Base-by-base conservation (phyloP, 2,329 filamentous ascomycete genomes). In the Aspergillus ochraceus region DNA sequence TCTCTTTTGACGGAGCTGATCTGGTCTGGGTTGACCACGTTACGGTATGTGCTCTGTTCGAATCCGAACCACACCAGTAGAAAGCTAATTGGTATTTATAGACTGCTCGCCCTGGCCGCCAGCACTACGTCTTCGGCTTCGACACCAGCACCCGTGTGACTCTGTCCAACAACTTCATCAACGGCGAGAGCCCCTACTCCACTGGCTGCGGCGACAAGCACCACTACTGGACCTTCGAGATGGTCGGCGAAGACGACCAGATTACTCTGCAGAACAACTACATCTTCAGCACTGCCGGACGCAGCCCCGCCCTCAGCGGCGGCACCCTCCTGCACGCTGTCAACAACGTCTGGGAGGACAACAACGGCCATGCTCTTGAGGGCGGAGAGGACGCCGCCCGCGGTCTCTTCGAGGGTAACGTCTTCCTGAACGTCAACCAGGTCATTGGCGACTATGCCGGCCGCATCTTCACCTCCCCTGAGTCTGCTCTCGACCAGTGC, bases 241-340 rank as follows among this genome's bases (percentile, higher is more conserved):
- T 64, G 2, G 59, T 79, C 51, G 84, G 84, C 24, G 77, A 78
- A 54, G 78, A 75, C 68, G 84, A 87, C 70, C 66, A 80, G 60
- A 77, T 86, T 64, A 87, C 84, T 58, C 73, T 86, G 71, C 82
- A 83, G 72, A 77, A 53, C 64, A 86, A 87, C 78, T 86, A 85
- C 74, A 75, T 87, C 66, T 80, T 85, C 76, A 77, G 84, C 71
- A 81, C 80, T 55, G 81, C 78, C 4, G 84, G 84, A 61, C 83
- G 84, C 59, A 77, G 78, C 3, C 84, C 84, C 65, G 86, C 86
- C 74, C 76, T 86, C 45, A 75, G 71, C 42, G 77, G 77, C 39
- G 81, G 81, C 68, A 83, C 82, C 62, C 79, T 84, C 53, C 76
- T 86, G 62, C 84, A 87, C 71, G 81, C 80, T 53, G 65, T 65